Evolutionary conservation across 2,329 filamentous ascomycete species (phyloP), one percentile per base, ranked within the genome.

Genomic region (Trichoderma aggressivum): DNA sequence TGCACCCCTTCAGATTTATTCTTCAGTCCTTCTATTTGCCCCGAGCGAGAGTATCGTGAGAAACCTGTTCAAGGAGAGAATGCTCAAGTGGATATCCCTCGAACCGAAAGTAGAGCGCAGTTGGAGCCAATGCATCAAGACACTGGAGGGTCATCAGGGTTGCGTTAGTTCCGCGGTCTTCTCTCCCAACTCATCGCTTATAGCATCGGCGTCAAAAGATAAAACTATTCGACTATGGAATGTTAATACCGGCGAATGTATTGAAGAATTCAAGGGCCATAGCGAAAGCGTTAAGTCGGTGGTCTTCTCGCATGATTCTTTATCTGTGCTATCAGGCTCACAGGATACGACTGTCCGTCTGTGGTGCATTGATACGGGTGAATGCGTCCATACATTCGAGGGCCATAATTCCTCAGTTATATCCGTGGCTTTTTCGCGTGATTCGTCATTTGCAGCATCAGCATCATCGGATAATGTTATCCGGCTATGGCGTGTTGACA

Each of bases 291-390:
- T 39, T 18, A 7, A 8, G 7, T 3, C 34, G 1, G 24, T 30
- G 6, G 60, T 3, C 24, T 63, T 70, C 24, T 62, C 65, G 4
- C 69, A 66, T n/a, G 50, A 70, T 28, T 62, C 59, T 16, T 36
- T 3, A 14, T 67, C 12, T 11, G 24, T 71, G 21, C 21, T 50
- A 16, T 72, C 71, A 30, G 63, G 24, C 7, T 43, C 55, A 26
- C 0, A 5, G 0, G 36, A 43, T 1, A 0, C 0, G 1, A n/a
- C 36, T 43, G 8, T 2, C 16, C 36, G 36, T 7, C 36, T 43
- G 16, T 43, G 36, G 36, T n/a, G 16, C 36, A n/a, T 18, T 18
- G 16, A 43, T 18, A 43, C 36, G 2, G 36, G 36, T 18, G 4
- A n/a, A 43, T 43, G 36, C 16, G 36, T 39, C 1, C 16, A 11